Percentiles rank a stretch among this genome's conserved stretches.
Conservation (phyloP, 306 rosid genomes). For the Vicia villosa region DNA sequence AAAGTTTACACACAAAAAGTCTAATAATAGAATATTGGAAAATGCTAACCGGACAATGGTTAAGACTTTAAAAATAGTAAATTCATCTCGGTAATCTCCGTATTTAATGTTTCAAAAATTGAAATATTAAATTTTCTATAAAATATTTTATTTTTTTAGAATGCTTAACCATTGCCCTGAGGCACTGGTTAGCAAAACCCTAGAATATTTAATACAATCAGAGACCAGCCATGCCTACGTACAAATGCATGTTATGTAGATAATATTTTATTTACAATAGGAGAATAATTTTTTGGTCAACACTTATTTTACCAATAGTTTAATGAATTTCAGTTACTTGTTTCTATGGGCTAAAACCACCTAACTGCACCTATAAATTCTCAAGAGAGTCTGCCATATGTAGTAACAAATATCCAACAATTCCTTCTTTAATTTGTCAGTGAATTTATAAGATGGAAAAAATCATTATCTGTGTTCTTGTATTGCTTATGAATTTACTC, state of each 20-base stretch:
- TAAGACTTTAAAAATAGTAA: too few relatives aligned
- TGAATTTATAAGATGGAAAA: conserved; percentile 37
- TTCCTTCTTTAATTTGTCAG: conserved; percentile 14
- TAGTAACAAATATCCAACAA: conserved; percentile 27
- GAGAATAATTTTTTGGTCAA: conserved; percentile 1
- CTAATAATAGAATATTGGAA: neutral
- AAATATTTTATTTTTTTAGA: too few relatives aligned
- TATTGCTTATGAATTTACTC: conserved; percentile 38
- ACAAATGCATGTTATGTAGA: neutral
- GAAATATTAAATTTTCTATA: too few relatives aligned
- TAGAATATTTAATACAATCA: neutral
- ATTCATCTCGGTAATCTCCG: too few relatives aligned
- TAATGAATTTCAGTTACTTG: conserved; percentile 16
- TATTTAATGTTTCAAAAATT: too few relatives aligned
- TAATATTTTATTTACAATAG: conserved; percentile 2
- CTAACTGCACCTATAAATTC: conserved; percentile 45
- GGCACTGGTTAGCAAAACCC: too few relatives aligned
- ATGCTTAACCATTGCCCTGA: too few relatives aligned
- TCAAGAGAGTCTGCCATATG: conserved; percentile 18
- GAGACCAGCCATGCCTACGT: conserved; percentile 15
- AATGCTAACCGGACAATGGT: too few relatives aligned
- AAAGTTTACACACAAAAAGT: neutral
- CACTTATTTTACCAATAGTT: neutral
- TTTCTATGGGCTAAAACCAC: conserved; percentile 31
- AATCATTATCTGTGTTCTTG: conserved; percentile 12